Percentiles rank a stretch among this genome's conserved stretches.
Evolutionary conservation across 148 eudicot genomes (phyloP).

Genomic region (Amaranthus cruentus): DNA sequence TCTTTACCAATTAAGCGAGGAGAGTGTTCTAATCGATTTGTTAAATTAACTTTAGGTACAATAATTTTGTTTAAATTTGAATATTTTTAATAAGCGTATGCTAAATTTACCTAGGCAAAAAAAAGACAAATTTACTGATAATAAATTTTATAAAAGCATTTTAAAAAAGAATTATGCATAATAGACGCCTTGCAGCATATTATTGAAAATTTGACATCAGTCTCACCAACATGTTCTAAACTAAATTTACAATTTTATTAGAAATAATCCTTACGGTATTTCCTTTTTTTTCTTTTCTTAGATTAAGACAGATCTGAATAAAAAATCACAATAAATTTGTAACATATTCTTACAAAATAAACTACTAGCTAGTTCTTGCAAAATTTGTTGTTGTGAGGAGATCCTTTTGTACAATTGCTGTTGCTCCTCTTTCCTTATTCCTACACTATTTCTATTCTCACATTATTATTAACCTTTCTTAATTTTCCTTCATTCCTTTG

Average conservation of each 20-base stretch:
- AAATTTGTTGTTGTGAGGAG: conserved; percentile 13
- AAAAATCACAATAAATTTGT: not conserved
- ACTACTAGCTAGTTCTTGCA: conserved; percentile 13
- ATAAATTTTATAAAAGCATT: too few species aligned
- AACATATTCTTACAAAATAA: not conserved
- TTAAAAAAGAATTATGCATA: not conserved
- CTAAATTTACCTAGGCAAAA: too few species aligned
- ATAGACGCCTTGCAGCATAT: conserved; percentile 14
- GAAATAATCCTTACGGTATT: conserved; percentile 26
- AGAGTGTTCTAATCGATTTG: too few species aligned
- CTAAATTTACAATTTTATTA: conserved; percentile 19
- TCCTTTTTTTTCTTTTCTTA: not conserved
- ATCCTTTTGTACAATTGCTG: conserved; percentile 29
- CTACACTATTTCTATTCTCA: not conserved
- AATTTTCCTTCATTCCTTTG: not conserved
- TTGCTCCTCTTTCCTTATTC: conserved; percentile 23
- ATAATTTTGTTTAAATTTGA: too few species aligned
- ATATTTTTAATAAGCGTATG: too few species aligned
- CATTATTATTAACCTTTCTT: not conserved
- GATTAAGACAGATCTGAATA: conserved; percentile 6
- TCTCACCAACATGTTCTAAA: not conserved
- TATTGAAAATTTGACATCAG: not conserved
- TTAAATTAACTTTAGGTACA: too few species aligned
- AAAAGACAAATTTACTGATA: too few species aligned
- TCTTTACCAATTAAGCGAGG: too few species aligned